Evolutionary conservation across 2,329 filamentous ascomycete species (phyloP).

Genomic region (Westerdykella ornata): DNA sequence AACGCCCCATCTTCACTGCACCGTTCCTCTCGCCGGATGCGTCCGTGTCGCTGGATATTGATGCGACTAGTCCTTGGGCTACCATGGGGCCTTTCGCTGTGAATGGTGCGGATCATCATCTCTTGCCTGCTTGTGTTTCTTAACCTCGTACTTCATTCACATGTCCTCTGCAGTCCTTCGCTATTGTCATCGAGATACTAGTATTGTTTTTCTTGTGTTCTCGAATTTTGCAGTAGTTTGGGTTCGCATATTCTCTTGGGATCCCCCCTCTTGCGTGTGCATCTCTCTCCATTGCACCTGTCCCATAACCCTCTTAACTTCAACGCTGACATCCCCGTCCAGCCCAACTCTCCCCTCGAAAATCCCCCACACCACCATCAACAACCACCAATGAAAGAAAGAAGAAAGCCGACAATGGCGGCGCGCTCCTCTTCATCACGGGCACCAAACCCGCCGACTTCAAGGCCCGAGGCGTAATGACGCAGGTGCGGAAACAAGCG

Average conservation of each 20-base stretch:
- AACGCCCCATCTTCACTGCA: constrained; percentile 19
- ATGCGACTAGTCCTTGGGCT: constrained; percentile 17
- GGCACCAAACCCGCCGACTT: constrained; percentile 26
- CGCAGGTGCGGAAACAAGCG: constrained; percentile 29
- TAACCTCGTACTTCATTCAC: neutral
- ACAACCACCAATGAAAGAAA: no score
- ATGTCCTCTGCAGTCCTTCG: constrained; percentile 1
- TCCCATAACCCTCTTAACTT: no score
- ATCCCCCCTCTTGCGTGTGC: no score
- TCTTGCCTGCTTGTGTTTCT: constrained; percentile 6
- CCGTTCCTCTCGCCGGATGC: constrained; percentile 20
- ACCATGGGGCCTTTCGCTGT: constrained; percentile 18
- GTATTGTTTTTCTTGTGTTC: neutral
- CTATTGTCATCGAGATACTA: neutral
- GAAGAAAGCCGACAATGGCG: constrained; percentile 7
- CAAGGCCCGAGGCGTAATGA: constrained; percentile 29
- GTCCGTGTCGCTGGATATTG: constrained; percentile 7
- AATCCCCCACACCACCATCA: constrained; percentile 9
- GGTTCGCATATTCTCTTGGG: neutral
- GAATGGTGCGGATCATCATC: constrained; percentile 16
- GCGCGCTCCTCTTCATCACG: constrained; percentile 28
- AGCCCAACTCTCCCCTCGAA: constrained; percentile 5
- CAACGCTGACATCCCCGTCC: neutral
- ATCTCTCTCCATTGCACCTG: no score
- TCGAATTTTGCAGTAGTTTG: neutral